These are phyloP conservation scores for Saccharomycopsis oosterbeekiorum DNA, from an alignment of 805 yeast genomes.

Conservation along the genomic window DNA sequence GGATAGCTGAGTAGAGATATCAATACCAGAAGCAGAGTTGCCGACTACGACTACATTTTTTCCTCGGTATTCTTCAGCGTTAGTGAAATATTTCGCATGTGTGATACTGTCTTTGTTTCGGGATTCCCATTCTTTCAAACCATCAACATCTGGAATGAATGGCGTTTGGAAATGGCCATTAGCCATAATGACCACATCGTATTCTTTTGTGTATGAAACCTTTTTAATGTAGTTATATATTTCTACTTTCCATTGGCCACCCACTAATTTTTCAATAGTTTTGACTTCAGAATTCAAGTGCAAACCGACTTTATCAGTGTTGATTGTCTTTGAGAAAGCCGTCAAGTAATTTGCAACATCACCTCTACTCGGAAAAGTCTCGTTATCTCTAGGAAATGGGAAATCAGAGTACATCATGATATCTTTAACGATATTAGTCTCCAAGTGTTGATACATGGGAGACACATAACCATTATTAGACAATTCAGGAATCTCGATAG, in stretches of 20 bases:
- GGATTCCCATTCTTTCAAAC: constrained; percentile 39
- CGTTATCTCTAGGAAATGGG: constrained; percentile 38
- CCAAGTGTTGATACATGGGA: constrained; percentile 56
- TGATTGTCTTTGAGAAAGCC: constrained; percentile 38
- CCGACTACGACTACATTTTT: constrained; percentile 53
- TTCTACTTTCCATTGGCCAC: constrained; percentile 29
- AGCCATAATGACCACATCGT: constrained; percentile 56
- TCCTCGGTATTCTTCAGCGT: constrained; percentile 27
- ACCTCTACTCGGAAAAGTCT: constrained; percentile 47
- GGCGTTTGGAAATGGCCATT: constrained; percentile 60
- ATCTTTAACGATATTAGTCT: constrained; percentile 56
- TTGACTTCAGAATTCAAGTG: constrained; percentile 40
- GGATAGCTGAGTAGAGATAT: constrained; percentile 47
- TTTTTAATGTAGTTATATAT: not conserved
- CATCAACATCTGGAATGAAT: constrained; percentile 43
- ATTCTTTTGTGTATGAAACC: constrained; percentile 18
- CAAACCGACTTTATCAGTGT: constrained; percentile 26
- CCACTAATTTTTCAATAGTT: constrained; percentile 24
- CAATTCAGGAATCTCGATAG: not conserved
- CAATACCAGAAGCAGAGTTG: constrained; percentile 69
- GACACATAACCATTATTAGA: constrained; percentile 26
- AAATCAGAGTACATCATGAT: constrained; percentile 56
- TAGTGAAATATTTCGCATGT: constrained; percentile 51
- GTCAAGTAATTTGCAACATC: constrained; percentile 56
- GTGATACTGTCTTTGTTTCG: constrained; percentile 37